Evolutionary conservation across 2,329 filamentous ascomycete species (phyloP).

Genomic region (Verticillium isaacii): DNA sequence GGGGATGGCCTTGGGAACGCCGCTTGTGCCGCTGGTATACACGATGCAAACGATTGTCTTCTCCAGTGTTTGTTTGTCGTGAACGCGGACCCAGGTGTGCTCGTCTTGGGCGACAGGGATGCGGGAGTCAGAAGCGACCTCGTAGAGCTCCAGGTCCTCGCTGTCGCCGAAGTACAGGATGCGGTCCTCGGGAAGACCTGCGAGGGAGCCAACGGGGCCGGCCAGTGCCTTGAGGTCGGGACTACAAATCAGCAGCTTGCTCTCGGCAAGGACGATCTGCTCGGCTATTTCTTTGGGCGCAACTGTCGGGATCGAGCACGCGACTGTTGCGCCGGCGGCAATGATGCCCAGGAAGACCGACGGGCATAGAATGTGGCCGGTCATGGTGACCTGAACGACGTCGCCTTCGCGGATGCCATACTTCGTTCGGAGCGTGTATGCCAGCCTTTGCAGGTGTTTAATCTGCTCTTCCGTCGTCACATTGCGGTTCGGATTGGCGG

Average conservation of each 20-base stretch:
- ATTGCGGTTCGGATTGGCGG: constrained; percentile 45
- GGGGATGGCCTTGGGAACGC: constrained; percentile 40
- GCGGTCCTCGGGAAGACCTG: constrained; percentile 32
- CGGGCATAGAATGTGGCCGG: constrained; percentile 50
- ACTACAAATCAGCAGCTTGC: constrained; percentile 38
- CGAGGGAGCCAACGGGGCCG: constrained; percentile 41
- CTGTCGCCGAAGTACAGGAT: constrained; percentile 14
- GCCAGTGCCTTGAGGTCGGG: constrained; percentile 41
- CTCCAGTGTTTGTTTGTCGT: constrained; percentile 38
- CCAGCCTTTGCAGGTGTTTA: constrained; percentile 44
- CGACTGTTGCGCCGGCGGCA: constrained; percentile 55
- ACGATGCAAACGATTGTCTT: constrained; percentile 35
- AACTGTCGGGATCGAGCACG: constrained; percentile 44
- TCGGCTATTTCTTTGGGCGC: constrained; percentile 46
- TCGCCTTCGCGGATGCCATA: constrained; percentile 44
- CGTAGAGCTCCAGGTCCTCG: constrained; percentile 16
- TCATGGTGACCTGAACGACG: constrained; percentile 51
- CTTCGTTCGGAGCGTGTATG: constrained; percentile 46
- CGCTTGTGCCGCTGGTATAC: constrained; percentile 45
- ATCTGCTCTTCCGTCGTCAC: constrained; percentile 49
- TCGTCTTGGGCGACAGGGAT: constrained; percentile 27
- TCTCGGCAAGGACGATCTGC: constrained; percentile 32
- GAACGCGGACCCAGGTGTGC: constrained; percentile 50
- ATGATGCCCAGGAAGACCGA: constrained; percentile 51
- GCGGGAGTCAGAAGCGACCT: constrained; percentile 21